Conservation (phyloP, 257 asterid genomes). For the Solanum stenotomum region DNA sequence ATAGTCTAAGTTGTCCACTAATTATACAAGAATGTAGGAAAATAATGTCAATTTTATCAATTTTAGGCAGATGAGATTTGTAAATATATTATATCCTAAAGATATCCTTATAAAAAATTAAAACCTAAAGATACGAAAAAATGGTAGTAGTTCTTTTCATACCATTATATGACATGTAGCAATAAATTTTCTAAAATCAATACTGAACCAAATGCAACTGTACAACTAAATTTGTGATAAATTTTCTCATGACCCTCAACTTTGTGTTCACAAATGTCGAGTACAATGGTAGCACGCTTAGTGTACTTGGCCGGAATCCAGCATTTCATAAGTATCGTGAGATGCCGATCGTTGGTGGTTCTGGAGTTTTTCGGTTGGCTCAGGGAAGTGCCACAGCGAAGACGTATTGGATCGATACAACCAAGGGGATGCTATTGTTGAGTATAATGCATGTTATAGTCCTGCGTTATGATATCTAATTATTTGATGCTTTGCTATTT, state of each 20-base stretch:
- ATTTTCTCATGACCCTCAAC: conserved; percentile 19
- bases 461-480: not conserved
- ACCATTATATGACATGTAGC: too few species aligned
- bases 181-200: too few species aligned
- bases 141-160: too few species aligned
- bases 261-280: conserved; percentile 20
- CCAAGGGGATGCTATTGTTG: conserved; percentile 16
- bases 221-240: too few species aligned
- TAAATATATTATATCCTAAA: too few species aligned
- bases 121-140: too few species aligned
- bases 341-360: conserved; percentile 36
- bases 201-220: too few species aligned
- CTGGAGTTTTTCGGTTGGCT: conserved; percentile 37
- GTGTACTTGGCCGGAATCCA: conserved; percentile 21
- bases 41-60: too few species aligned
- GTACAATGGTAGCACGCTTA: conserved; percentile 40
- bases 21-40: too few species aligned
- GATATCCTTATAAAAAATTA: too few species aligned
- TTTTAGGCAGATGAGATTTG: too few species aligned
- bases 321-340: conserved; percentile 11
- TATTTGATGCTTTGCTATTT: not conserved
- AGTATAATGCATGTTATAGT: conserved; percentile 13
- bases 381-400: conserved; percentile 14
- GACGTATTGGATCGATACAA: not conserved
- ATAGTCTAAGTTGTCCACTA: too few species aligned